Conservation (phyloP, 192 early-diverging fungal genomes). For the Gigaspora rosea region DNA sequence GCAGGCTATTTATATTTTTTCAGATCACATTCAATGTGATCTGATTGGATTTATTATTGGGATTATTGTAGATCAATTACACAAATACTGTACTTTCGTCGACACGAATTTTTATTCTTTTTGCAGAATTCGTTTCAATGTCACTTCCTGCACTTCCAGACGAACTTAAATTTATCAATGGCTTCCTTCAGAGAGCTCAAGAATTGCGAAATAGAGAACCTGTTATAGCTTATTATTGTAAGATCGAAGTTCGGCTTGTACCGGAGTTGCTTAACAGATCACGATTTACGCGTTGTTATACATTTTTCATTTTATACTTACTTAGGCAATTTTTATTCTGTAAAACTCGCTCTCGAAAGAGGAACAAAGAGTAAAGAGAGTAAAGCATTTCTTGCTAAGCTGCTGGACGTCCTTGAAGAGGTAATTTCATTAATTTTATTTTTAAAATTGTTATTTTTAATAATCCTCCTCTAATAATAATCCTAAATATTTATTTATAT, state of each 20-base stretch:
- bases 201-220: conserved; percentile 84
- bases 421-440: conserved; percentile 43
- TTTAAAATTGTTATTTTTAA: not conserved
- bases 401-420: conserved; percentile 83
- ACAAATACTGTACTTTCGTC: too few relatives aligned
- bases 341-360: conserved; percentile 69
- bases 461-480: not conserved
- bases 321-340: conserved; percentile 82
- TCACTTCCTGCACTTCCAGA: conserved; percentile 49
- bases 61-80: too few relatives aligned
- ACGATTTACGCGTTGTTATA: not conserved
- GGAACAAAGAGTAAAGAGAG: conserved; percentile 53
- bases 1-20: too few relatives aligned
- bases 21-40: too few relatives aligned
- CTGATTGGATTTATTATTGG: too few relatives aligned
- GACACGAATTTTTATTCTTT: too few relatives aligned
- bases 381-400: conserved; percentile 61
- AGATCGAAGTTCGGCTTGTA: conserved; percentile 12
- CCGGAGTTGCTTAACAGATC: not conserved
- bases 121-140: too few relatives aligned
- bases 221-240: conserved; percentile 92
- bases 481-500: too few relatives aligned
- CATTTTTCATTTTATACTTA: not conserved
- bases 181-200: conserved; percentile 80
- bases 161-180: conserved; percentile 66